Percentiles rank a stretch among this genome's conserved stretches.
Evolutionary conservation across 768 basidiomycete species (phyloP).

Genomic region (Leccinellum albellum): DNA sequence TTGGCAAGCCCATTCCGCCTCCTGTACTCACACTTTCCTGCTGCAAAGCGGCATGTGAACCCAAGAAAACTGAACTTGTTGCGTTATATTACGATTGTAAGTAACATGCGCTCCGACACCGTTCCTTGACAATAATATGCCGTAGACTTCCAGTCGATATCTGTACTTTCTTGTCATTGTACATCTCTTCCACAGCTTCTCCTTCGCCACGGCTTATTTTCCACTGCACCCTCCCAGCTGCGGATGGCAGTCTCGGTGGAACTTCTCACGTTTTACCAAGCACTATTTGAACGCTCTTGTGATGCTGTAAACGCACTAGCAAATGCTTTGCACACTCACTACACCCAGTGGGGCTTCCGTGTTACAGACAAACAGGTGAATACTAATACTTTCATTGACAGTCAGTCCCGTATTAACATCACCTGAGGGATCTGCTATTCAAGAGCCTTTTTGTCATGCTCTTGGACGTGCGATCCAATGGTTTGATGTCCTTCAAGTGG

Average conservation of each 20-base stretch:
- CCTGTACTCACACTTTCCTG: background rate
- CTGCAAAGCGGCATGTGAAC: background rate
- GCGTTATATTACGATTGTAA: background rate
- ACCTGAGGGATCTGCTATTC: constrained; percentile 2
- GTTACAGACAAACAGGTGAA: background rate
- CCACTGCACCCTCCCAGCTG: constrained; percentile 25
- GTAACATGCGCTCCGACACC: background rate
- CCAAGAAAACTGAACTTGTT: background rate
- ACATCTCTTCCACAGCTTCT: constrained; percentile 12
- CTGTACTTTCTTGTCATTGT: background rate
- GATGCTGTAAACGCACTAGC: background rate
- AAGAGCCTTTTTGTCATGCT: constrained; percentile 31
- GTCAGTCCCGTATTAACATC: background rate
- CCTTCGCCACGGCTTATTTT: constrained; percentile 32
- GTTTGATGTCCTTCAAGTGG: constrained; percentile 21
- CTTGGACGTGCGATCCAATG: constrained; percentile 28
- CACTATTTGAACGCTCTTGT: constrained; percentile 35
- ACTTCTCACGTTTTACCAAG: constrained; percentile 31
- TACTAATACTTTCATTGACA: background rate
- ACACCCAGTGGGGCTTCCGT: constrained; percentile 8
- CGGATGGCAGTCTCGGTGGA: constrained; percentile 3
- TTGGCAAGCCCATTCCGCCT: background rate
- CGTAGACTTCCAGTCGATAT: background rate
- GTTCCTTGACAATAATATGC: background rate
- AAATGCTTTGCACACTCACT: background rate